Conservation (phyloP, 2,329 filamentous ascomycete species). For the Thermomyces lanuginosus region DNA sequence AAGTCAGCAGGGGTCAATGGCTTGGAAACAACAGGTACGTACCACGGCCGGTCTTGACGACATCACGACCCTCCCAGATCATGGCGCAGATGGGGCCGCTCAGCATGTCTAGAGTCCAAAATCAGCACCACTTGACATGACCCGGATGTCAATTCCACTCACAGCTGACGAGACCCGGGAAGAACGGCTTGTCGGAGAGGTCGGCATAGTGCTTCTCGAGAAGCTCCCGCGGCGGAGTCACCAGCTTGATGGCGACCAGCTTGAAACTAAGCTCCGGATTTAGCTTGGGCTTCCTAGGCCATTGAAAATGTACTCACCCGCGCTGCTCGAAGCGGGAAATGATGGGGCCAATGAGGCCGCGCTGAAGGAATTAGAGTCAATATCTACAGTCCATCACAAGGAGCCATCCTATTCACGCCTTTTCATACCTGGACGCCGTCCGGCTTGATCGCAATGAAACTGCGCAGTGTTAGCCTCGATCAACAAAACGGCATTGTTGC, state of each 20-base stretch:
- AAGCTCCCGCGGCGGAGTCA: conserved; percentile 77
- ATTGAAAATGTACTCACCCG: conserved; percentile 52
- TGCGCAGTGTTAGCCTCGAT: conserved; percentile 36
- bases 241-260: conserved; percentile 94
- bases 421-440: conserved; percentile 86
- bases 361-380: conserved; percentile 38
- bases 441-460: conserved; percentile 99
- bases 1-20: conserved; percentile 6
- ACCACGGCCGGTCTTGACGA: conserved; percentile 94
- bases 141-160: conserved; percentile 33
- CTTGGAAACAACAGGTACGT: conserved; percentile 24
- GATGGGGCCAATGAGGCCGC: conserved; percentile 95
- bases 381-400: too few species aligned
- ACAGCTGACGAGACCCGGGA: conserved; percentile 85
- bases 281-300: not conserved
- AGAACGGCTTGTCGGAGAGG: conserved; percentile 89
- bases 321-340: conserved; percentile 95
- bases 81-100: conserved; percentile 96
- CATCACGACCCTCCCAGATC: conserved; percentile 98
- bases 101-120: conserved; percentile 74
- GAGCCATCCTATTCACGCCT: not conserved
- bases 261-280: conserved; percentile 53
- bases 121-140: too few species aligned
- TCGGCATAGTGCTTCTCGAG: conserved; percentile 97
- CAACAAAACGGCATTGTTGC: too few species aligned